phyloP scores from a whole-genome alignment of 202 grass and related monocot species.

The Schoenoplectus triqueter region DNA sequence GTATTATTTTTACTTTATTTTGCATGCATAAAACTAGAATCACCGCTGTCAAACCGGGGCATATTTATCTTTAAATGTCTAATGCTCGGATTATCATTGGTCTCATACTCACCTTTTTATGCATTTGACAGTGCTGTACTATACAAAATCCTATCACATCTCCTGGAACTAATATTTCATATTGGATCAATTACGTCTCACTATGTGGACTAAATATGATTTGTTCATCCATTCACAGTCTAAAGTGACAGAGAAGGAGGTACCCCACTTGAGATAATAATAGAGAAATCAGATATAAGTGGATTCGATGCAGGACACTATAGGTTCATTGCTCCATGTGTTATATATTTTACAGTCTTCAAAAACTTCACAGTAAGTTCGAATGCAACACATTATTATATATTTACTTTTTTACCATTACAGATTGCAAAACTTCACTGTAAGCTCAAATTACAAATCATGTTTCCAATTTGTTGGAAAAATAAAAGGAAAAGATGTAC shows the following conservation, averaged over 20 bases:
- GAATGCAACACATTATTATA: not conserved
- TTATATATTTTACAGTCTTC: constrained; percentile 26
- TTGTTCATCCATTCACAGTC: constrained; percentile 38
- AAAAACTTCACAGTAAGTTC: constrained; percentile 27
- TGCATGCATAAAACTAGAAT: not conserved
- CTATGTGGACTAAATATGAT: constrained; percentile 22
- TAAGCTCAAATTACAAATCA: not conserved
- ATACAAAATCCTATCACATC: not conserved
- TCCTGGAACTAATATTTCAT: no score
- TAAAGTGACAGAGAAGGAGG: constrained; percentile 52
- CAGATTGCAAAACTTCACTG: not conserved
- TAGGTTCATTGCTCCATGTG: constrained; percentile 46
- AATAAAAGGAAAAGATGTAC: not conserved
- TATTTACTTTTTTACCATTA: not conserved
- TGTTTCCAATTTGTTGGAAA: not conserved
- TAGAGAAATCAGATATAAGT: constrained; percentile 41
- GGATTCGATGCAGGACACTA: constrained; percentile 38
- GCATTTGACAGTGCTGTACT: not conserved
- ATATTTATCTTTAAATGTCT: not conserved
- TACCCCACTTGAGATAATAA: constrained; percentile 35
- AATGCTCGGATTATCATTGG: no score
- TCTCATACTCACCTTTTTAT: no score
- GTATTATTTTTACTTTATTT: not conserved
- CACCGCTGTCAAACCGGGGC: not conserved
- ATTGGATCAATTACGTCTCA: not conserved